Percentiles rank a stretch among this genome's conserved stretches.
Conservation (phyloP, 345 rosid species). For the Gossypium raimondii region DNA sequence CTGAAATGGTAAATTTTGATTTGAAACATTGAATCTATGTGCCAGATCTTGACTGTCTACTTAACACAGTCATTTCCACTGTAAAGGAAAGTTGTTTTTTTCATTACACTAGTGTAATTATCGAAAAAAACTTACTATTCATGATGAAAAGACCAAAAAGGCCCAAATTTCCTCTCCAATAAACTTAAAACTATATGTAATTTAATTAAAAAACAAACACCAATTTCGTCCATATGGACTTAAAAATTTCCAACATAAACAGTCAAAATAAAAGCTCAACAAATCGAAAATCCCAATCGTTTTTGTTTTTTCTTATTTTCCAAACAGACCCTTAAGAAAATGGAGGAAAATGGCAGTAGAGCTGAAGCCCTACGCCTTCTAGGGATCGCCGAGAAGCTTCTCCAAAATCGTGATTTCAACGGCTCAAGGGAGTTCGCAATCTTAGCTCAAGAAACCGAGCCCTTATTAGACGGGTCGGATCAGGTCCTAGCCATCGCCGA, state of each 20-base stretch:
- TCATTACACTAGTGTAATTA: too few relatives aligned
- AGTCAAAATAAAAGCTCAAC: background rate
- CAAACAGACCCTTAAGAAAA: background rate
- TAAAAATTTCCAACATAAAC: too few relatives aligned
- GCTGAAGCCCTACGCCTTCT: background rate
- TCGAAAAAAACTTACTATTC: too few relatives aligned
- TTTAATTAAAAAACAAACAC: background rate
- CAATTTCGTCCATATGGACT: background rate
- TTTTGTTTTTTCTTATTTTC: background rate
- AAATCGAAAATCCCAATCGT: background rate
- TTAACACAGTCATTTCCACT: too few relatives aligned
- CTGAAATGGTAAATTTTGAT: too few relatives aligned
- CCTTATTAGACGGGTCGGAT: background rate
- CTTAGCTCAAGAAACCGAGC: conserved; percentile 3
- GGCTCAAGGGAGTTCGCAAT: background rate
- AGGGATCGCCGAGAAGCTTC: conserved; percentile 1
- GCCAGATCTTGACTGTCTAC: too few relatives aligned
- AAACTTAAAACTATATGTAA: background rate
- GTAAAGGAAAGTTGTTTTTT: too few relatives aligned
- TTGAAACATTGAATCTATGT: too few relatives aligned
- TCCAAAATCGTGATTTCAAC: conserved; percentile 5
- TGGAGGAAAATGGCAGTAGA: background rate
- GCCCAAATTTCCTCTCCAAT: background rate
- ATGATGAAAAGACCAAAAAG: background rate
- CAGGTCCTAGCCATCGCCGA: background rate